These are phyloP conservation scores for Phialemoniopsis sp. DNA, from an alignment of 2,329 filamentous ascomycete species.

Conservation along the genomic window DNA sequence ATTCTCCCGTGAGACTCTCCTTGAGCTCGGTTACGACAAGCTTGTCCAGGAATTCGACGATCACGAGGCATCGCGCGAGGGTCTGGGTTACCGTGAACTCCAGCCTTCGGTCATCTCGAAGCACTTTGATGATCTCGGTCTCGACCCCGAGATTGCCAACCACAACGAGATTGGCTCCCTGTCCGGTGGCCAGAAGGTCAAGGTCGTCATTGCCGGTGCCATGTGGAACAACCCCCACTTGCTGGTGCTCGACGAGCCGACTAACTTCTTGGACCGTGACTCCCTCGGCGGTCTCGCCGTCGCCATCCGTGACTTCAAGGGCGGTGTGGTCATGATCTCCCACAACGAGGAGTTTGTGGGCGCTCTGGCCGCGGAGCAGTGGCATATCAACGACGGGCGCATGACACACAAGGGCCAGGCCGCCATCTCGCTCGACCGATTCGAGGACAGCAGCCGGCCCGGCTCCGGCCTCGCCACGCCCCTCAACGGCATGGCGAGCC, in stretches of 20 bases:
- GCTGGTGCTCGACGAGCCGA: slow-evolving; percentile 95
- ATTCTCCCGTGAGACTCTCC: slow-evolving; percentile 87
- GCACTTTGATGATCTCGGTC: slow-evolving; percentile 95
- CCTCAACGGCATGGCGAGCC: slow-evolving; percentile 45
- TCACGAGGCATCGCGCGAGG: slow-evolving; percentile 96
- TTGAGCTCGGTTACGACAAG: slow-evolving; percentile 85
- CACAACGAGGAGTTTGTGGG: slow-evolving; percentile 99
- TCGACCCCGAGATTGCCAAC: slow-evolving; percentile 97
- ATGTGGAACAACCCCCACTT: slow-evolving; percentile 99
- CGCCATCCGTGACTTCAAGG: slow-evolving; percentile 96
- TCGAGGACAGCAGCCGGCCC: slow-evolving; percentile 73
- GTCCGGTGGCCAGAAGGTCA: slow-evolving; percentile 97
- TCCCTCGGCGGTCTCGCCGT: slow-evolving; percentile 95
- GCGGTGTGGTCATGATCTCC: slow-evolving; percentile 98
- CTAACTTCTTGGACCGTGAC: slow-evolving; percentile 98
- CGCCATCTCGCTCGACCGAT: slow-evolving; percentile 73
- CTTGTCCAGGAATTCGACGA: slow-evolving; percentile 97
- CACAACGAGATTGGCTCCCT: slow-evolving; percentile 97
- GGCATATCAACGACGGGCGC: slow-evolving; percentile 85
- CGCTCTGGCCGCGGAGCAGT: slow-evolving; percentile 91
- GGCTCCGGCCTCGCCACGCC: slow-evolving; percentile 33
- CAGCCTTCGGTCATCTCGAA: slow-evolving; percentile 93
- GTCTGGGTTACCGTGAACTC: slow-evolving; percentile 90
- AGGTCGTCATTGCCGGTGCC: slow-evolving; percentile 91
- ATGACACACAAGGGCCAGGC: slow-evolving; percentile 79